Conservation (phyloP, 768 basidiomycete genomes). For the Phanerochaete sordida region DNA sequence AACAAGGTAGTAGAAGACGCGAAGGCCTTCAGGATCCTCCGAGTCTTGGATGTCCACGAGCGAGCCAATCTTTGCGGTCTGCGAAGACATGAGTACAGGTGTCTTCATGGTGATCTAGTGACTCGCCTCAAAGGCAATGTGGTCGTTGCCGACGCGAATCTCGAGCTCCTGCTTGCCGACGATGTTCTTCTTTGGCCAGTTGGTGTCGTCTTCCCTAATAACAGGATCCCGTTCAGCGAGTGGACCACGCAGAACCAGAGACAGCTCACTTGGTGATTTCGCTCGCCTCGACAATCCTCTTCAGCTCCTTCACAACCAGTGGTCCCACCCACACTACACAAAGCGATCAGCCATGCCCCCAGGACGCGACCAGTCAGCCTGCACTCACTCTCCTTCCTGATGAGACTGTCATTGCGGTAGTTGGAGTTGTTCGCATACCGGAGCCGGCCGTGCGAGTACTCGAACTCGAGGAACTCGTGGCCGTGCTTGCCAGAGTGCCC, state of each 20-base stretch:
- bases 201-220: constrained; percentile 93
- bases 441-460: constrained; percentile 94
- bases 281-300: constrained; percentile 87
- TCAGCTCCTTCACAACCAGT: constrained; percentile 89
- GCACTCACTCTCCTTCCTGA: constrained; percentile 94
- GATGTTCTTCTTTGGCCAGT: constrained; percentile 99
- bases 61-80: constrained; percentile 99
- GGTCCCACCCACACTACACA: constrained; percentile 89
- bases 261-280: constrained; percentile 86
- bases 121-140: constrained; percentile 93
- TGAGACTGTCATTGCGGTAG: constrained; percentile 95
- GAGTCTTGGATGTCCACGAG: constrained; percentile 96
- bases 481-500: constrained; percentile 99
- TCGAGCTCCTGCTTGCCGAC: constrained; percentile 98
- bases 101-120: not conserved
- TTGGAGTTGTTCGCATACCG: constrained; percentile 99
- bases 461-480: constrained; percentile 97
- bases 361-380: not conserved
- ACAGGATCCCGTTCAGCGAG: not conserved
- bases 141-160: constrained; percentile 89
- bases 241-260: not conserved
- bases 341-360: not conserved
- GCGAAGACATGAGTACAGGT: not conserved
- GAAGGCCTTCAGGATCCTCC: constrained; percentile 94
- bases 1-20: constrained; percentile 98